Percentiles rank a stretch among this genome's conserved stretches.
Evolutionary conservation across 176 grass and related monocot species (phyloP).

Genomic region (Zizania latifolia): DNA sequence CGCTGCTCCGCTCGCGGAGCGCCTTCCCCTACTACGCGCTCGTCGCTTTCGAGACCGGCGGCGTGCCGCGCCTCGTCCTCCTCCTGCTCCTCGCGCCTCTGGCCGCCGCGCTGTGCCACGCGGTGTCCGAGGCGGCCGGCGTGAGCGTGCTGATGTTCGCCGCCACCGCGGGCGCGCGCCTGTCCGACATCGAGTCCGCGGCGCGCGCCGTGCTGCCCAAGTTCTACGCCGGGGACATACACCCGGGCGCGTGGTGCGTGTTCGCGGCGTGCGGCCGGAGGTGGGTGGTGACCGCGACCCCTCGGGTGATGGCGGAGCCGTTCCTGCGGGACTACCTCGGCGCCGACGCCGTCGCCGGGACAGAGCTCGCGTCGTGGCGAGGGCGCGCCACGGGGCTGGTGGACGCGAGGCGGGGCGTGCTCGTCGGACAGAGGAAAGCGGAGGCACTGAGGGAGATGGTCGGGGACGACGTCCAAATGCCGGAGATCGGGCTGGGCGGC

Average conservation of each 20-base stretch:
- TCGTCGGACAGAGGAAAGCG: constrained; percentile 28
- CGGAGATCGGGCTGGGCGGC: constrained; percentile 37
- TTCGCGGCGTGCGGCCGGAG: constrained; percentile 28
- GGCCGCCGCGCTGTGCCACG: constrained; percentile 29
- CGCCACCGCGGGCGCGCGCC: constrained; percentile 44
- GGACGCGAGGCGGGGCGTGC: constrained; percentile 24
- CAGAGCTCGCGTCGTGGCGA: constrained; percentile 45
- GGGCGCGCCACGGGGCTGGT: constrained; percentile 37
- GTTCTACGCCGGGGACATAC: constrained; percentile 62
- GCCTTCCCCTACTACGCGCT: constrained; percentile 73
- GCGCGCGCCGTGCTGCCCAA: constrained; percentile 62
- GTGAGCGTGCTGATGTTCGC: constrained; percentile 47
- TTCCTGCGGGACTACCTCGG: constrained; percentile 53
- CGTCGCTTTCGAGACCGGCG: constrained; percentile 60
- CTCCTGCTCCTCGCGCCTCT: constrained; percentile 51
- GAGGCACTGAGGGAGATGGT: constrained; percentile 37
- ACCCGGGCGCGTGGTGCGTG: constrained; percentile 32
- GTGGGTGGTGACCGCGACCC: constrained; percentile 29
- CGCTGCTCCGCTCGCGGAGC: constrained; percentile 45
- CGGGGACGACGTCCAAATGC: constrained; percentile 11
- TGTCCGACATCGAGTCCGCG: constrained; percentile 48
- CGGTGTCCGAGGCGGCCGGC: constrained; percentile 42
- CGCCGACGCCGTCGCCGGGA: constrained; percentile 42
- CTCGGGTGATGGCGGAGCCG: constrained; percentile 65
- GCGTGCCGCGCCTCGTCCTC: constrained; percentile 43